These are phyloP conservation scores for Yamadazyma sp. DNA, from an alignment of 1,139 yeast genomes.

Conservation along the genomic window DNA sequence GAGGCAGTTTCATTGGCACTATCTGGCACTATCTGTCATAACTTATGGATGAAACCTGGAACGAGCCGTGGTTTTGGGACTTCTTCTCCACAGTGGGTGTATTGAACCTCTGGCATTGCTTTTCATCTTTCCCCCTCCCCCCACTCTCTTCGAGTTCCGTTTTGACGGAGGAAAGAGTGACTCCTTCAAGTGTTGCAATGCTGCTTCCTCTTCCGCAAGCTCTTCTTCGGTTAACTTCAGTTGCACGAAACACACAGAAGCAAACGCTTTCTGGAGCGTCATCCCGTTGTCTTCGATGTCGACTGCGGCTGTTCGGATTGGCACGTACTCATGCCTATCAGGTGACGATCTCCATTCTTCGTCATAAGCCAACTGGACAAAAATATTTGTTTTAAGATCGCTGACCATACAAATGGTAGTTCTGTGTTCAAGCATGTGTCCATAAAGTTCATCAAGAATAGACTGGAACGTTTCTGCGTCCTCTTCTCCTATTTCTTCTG, in stretches of 20 bases:
- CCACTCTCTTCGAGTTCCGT: too few relatives aligned
- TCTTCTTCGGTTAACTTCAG: background rate
- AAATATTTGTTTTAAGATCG: background rate
- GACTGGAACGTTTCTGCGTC: background rate
- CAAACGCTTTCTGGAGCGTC: background rate
- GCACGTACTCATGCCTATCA: background rate
- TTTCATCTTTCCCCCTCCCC: too few relatives aligned
- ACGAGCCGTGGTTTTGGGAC: too few relatives aligned
- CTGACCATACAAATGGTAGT: background rate
- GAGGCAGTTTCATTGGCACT: too few relatives aligned
- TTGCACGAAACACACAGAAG: background rate
- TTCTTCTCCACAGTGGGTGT: too few relatives aligned
- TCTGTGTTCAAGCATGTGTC: background rate
- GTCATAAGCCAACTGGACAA: background rate
- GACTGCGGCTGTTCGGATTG: background rate
- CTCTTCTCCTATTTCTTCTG: background rate
- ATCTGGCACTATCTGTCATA: too few relatives aligned
- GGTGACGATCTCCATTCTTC: background rate
- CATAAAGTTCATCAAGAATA: background rate
- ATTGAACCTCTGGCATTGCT: too few relatives aligned
- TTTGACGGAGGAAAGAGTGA: too few relatives aligned
- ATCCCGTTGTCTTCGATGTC: background rate
- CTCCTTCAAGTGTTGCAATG: too few relatives aligned
- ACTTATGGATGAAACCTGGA: too few relatives aligned
- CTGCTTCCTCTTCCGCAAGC: background rate